phyloP scores from a whole-genome alignment of 2,329 filamentous ascomycete species.

The Colletotrichum euphorbiae region DNA sequence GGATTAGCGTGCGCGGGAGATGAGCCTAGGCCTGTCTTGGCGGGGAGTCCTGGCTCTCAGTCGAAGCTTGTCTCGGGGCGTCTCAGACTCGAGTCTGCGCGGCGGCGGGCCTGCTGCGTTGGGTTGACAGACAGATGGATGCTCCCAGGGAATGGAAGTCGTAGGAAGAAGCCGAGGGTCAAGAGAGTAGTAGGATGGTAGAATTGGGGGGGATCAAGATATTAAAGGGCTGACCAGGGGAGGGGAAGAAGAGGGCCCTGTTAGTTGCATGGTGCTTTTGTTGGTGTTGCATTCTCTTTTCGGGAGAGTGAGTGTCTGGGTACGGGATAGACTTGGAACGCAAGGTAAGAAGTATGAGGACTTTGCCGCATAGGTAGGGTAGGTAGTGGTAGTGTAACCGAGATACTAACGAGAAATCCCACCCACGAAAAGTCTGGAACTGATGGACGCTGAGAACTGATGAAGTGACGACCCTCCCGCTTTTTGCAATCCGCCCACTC shows the following conservation, averaged over 20 bases:
- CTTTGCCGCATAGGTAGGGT: too few relatives aligned
- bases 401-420: constrained; percentile 6
- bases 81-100: background rate
- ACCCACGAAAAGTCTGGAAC: constrained; percentile 1
- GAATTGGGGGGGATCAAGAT: background rate
- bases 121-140: background rate
- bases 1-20: constrained; percentile 18
- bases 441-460: background rate
- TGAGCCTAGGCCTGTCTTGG: constrained; percentile 20
- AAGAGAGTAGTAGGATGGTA: background rate
- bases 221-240: constrained; percentile 11
- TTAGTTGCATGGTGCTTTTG: constrained; percentile 15
- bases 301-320: constrained; percentile 8
- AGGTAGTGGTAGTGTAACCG: background rate
- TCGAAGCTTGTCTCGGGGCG: background rate
- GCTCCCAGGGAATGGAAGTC: background rate
- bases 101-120: background rate
- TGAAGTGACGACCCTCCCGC: background rate
- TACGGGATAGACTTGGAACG: background rate
- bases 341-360: too few relatives aligned
- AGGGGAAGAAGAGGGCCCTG: background rate
- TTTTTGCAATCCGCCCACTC: background rate
- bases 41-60: background rate
- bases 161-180: background rate
- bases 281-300: constrained; percentile 20